phyloP scores from a whole-genome alignment of 148 eudicot genomes.

The Arbutus unedo region DNA sequence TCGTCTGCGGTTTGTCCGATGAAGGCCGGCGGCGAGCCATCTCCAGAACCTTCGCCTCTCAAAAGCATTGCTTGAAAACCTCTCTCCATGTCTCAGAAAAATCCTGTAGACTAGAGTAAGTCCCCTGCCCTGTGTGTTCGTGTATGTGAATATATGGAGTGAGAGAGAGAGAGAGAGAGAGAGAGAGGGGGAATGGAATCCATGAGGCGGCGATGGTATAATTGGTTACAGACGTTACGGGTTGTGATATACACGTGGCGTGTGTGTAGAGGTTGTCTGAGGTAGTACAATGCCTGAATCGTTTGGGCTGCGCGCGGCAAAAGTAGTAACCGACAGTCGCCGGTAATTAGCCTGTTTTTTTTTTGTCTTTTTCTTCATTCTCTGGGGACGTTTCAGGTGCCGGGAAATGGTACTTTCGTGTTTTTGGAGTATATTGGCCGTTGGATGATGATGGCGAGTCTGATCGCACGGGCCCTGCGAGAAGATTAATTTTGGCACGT shows the following conservation, averaged over 20 bases:
- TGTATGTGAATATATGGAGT: neutral
- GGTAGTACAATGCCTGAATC: neutral
- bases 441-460: neutral
- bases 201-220: slow-evolving; percentile 3
- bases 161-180: neutral
- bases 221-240: slow-evolving; percentile 2
- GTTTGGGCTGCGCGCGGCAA: neutral
- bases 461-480: slow-evolving; percentile 5
- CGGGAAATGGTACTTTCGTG: neutral
- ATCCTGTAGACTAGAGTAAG: neutral
- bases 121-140: neutral
- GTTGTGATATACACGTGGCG: slow-evolving; percentile 10
- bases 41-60: slow-evolving; percentile 13
- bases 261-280: neutral
- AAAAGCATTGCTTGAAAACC: slow-evolving; percentile 23
- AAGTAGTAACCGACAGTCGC: slow-evolving; percentile 20
- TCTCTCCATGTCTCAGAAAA: slow-evolving; percentile 13
- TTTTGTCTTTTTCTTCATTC: slow-evolving; percentile 3
- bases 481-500: neutral
- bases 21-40: neutral
- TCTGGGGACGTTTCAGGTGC: slow-evolving; percentile 13
- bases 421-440: neutral
- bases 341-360: neutral
- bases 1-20: neutral
- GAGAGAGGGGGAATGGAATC: neutral